Evolutionary conservation across 2,329 filamentous ascomycete genomes (phyloP).

Genomic region (Trichoderma citrinoviride): DNA sequence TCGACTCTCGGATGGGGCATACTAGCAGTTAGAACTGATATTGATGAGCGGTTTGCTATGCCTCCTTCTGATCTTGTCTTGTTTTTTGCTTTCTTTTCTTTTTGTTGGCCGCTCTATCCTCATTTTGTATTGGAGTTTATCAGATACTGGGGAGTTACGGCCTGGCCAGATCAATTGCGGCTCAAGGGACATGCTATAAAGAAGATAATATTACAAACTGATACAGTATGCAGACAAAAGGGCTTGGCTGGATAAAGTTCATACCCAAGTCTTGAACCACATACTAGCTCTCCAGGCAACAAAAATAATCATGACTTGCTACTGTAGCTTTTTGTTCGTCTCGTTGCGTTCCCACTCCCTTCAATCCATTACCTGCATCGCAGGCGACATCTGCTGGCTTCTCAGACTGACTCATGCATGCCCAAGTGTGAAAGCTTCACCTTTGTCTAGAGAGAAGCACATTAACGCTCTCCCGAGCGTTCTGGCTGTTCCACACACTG

Average conservation of each 20-base stretch:
- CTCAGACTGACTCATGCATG: not conserved
- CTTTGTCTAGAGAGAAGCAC: constrained; percentile 56
- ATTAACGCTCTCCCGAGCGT: constrained; percentile 62
- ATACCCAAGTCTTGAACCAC: not conserved
- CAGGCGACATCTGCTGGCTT: not conserved
- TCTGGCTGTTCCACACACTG: constrained; percentile 57
- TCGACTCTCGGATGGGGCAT: constrained; percentile 2
- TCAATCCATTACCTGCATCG: not conserved
- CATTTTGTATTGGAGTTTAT: constrained; percentile 11
- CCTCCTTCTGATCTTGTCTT: not conserved
- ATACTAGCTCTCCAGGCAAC: constrained; percentile 3
- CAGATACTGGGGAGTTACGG: constrained; percentile 12
- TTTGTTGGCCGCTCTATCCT: not conserved
- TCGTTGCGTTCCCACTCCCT: not conserved
- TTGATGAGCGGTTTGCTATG: constrained; percentile 3
- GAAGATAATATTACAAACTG: constrained; percentile 12
- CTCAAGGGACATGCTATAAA: constrained; percentile 5
- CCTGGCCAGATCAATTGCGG: not conserved
- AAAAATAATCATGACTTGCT: constrained; percentile 13
- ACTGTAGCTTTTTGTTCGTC: not conserved
- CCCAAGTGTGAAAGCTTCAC: constrained; percentile 21
- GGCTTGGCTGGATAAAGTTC: not conserved
- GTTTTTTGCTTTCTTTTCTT: not conserved
- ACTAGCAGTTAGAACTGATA: constrained; percentile 5
- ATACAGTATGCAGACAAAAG: not conserved